Evolutionary conservation across 2,329 filamentous ascomycete genomes (phyloP), one percentile per base, ranked within the genome.

Genomic region (Alternaria triticina): DNA sequence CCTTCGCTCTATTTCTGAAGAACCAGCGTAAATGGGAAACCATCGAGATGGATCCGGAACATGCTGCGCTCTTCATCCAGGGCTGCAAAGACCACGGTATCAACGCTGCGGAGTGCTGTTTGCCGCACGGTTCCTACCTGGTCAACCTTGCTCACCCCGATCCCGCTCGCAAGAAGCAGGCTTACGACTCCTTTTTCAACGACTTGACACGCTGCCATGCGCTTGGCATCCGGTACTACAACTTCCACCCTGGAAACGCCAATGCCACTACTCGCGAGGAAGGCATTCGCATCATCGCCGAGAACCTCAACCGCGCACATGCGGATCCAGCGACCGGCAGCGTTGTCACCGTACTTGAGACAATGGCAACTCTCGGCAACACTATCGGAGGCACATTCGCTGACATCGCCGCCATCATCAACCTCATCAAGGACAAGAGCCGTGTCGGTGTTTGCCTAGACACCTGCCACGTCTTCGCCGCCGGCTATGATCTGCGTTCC

Each of bases 21-120:
- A 97, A 93, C 0, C 96, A 99, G 80, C 90, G 94, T 59, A 98
- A 97, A 83, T 99, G 96, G 96, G 86, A 88, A 27, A 96, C 91
- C 73, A 93, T 94, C 9, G 87, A 92, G 1, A 85, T 99, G 5
- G 85, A 90, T 25, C 81, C 88, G 43, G 89, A 91, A 25, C 87
- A 90, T 57, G 85, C 87, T 54, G 85, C 88, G 45, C 86, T 88
- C 43, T 99, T 98, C 82, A 87, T 87, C 59, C 84, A 85, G 46
- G 83, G 88, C 30, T 92, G 93, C 75, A 84, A 87, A 54, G 82
- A 89, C 54, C 89, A 95, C 77, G 82, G 83, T 54, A 97, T 95
- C 79, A 89, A 92, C 73, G 87, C 89, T 7, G 85, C 84, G 60
- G 87, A 88, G 93, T 81, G 88, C 94, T 74, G 88, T 96, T 6